Conservation (phyloP, 2,329 filamentous ascomycete species). For the Dothistroma pini region DNA sequence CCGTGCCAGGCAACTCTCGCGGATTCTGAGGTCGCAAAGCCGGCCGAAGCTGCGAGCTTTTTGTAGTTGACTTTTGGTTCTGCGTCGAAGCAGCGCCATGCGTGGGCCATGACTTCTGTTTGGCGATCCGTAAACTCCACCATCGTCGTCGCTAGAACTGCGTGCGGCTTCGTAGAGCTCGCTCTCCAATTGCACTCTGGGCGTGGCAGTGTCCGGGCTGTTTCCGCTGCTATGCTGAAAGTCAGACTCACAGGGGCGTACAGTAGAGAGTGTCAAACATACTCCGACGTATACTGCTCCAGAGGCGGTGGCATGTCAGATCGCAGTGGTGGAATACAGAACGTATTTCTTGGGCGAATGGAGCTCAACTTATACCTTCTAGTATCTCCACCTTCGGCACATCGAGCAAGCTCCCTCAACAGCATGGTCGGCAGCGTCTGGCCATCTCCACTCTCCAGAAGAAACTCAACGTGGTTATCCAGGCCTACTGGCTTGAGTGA, state of each 20-base stretch:
- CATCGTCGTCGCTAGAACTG: background rate
- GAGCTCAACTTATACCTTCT: too few species aligned
- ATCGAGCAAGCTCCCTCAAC: too few species aligned
- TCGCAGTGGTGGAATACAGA: too few species aligned
- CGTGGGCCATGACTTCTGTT: conserved; percentile 7
- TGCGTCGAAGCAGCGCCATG: conserved; percentile 13
- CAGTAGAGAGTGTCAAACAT: background rate
- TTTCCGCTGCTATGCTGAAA: background rate
- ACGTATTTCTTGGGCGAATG: too few species aligned
- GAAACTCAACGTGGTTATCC: too few species aligned
- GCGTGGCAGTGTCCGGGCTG: background rate
- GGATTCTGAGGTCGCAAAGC: conserved; percentile 7
- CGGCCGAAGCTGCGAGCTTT: conserved; percentile 8
- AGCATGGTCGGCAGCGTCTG: too few species aligned
- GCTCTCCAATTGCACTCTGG: background rate
- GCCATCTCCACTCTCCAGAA: too few species aligned
- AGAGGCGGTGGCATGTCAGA: background rate
- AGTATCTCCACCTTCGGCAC: too few species aligned
- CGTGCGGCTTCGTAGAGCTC: background rate
- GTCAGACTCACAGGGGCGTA: background rate
- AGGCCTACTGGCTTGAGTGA: too few species aligned
- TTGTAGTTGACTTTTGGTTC: conserved; percentile 15
- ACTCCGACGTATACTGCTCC: background rate
- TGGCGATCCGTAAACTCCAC: conserved; percentile 8
- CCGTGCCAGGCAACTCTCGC: conserved; percentile 7